Conservation (phyloP, 805 yeast genomes). For the Wickerhamiella sorbophila region DNA sequence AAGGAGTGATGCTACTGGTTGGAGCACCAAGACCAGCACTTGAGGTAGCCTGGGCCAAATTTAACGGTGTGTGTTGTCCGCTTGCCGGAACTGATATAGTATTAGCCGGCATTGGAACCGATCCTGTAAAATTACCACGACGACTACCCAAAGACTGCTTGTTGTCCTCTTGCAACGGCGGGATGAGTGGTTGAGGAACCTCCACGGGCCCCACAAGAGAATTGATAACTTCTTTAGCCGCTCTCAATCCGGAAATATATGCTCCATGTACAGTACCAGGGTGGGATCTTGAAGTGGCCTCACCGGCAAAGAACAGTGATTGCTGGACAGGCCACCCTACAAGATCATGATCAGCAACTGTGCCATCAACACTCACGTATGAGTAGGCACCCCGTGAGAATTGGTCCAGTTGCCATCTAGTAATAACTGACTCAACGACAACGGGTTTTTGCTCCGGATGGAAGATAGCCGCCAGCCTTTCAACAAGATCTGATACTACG, state of each 20-base stretch:
- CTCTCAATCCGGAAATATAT: conserved; percentile 29
- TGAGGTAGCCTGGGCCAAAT: background rate
- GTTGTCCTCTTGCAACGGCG: background rate
- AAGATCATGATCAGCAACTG: conserved; percentile 29
- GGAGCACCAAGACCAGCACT: background rate
- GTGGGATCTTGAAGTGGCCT: conserved; percentile 29
- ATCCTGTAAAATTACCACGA: background rate
- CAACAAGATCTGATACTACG: conserved; percentile 24
- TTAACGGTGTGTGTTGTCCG: background rate
- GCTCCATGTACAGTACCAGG: conserved; percentile 35
- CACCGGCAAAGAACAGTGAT: conserved; percentile 30
- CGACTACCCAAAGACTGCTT: background rate
- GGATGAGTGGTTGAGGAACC: conserved; percentile 26
- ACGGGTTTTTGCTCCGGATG: conserved; percentile 13
- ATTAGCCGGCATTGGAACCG: background rate
- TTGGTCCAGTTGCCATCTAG: conserved; percentile 73
- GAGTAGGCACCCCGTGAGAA: conserved; percentile 68
- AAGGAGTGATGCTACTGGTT: background rate
- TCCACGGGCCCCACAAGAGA: conserved; percentile 29
- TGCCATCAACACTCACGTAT: conserved; percentile 30
- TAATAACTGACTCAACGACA: conserved; percentile 31
- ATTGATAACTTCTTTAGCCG: conserved; percentile 29
- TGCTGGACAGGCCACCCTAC: conserved; percentile 28
- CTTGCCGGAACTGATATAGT: background rate
- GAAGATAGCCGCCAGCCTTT: conserved; percentile 21